Percentiles rank a stretch among this genome's conserved stretches.
Evolutionary conservation across 2,329 filamentous ascomycete species (phyloP).

Genomic region (Pseudogymnoascus sp.): DNA sequence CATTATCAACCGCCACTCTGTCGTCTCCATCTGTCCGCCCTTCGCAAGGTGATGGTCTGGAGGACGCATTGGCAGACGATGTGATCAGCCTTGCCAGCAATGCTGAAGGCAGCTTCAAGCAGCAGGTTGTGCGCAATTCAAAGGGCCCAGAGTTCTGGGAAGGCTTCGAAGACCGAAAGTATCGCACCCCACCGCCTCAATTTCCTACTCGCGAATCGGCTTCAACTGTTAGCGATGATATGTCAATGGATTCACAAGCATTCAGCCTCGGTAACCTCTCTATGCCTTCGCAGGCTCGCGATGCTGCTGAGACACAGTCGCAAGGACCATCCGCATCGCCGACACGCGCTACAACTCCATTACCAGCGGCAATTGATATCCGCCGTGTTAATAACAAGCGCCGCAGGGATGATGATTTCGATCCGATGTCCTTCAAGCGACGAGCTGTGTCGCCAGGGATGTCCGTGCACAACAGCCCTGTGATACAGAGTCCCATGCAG

Average conservation of each 20-base stretch:
- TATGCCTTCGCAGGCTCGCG: constrained; percentile 8
- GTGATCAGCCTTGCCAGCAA: constrained; percentile 36
- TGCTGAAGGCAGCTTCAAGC: constrained; percentile 53
- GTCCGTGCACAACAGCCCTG: constrained; percentile 82
- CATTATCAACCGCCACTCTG: constrained; percentile 47
- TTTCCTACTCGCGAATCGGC: constrained; percentile 51
- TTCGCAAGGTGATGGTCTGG: constrained; percentile 53
- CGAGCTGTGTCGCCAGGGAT: constrained; percentile 86
- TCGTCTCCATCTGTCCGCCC: constrained; percentile 60
- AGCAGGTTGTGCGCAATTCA: constrained; percentile 63
- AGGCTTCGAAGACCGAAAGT: constrained; percentile 61
- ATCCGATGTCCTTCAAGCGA: constrained; percentile 80
- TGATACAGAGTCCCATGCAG: constrained; percentile 76
- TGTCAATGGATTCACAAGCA: constrained; percentile 62
- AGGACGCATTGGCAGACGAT: constrained; percentile 63
- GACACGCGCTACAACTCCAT: constrained; percentile 25
- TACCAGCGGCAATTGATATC: constrained; percentile 59
- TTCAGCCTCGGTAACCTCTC: constrained; percentile 15
- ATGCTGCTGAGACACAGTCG: constrained; percentile 10
- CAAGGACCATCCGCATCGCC: constrained; percentile 22
- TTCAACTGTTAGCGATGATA: constrained; percentile 58
- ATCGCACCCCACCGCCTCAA: constrained; percentile 42
- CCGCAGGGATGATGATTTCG: constrained; percentile 84
- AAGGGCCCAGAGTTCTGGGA: constrained; percentile 73
- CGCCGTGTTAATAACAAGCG: constrained; percentile 73